phyloP scores from a whole-genome alignment of 192 early-diverging fungal species.

The Rhizophagus prolifer region DNA sequence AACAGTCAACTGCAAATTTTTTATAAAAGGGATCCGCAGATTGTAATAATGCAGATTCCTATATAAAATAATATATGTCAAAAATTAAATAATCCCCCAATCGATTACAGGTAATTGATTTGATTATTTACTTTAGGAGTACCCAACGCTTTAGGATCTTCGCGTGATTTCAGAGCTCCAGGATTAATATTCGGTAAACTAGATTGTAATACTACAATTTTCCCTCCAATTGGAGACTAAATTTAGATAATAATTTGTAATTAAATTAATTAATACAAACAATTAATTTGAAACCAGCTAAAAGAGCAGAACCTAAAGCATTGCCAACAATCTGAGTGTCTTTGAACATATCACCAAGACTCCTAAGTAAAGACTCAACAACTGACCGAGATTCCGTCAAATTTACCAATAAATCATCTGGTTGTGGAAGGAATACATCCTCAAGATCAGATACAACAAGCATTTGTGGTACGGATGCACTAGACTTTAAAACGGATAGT shows the following conservation, averaged over 20 bases:
- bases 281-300: slow-evolving; percentile 79
- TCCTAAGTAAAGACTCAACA: slow-evolving; percentile 71
- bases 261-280: slow-evolving; percentile 39
- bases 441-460: slow-evolving; percentile 90
- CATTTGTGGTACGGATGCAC: slow-evolving; percentile 86
- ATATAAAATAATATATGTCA: slow-evolving; percentile 1
- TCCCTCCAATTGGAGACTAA: slow-evolving; percentile 81
- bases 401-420: slow-evolving; percentile 86
- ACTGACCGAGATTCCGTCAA: slow-evolving; percentile 77
- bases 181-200: slow-evolving; percentile 80
- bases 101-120: background rate
- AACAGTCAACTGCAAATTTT: slow-evolving; percentile 86
- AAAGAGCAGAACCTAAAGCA: slow-evolving; percentile 79
- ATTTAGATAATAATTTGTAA: background rate
- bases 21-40: slow-evolving; percentile 91
- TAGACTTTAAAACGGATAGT: slow-evolving; percentile 28
- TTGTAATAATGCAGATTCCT: slow-evolving; percentile 81
- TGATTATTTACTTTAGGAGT: slow-evolving; percentile 67
- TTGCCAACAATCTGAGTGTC: slow-evolving; percentile 76
- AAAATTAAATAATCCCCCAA: slow-evolving; percentile 2
- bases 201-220: slow-evolving; percentile 80
- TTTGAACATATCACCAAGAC: slow-evolving; percentile 83
- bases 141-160: slow-evolving; percentile 85
- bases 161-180: slow-evolving; percentile 78
- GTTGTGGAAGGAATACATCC: slow-evolving; percentile 85